A percentile compares a stretch with the other conserved stretches of the same genome.
phyloP scores from a whole-genome alignment of 208 protist species.

The Acanthamoeba culbertsoni region DNA sequence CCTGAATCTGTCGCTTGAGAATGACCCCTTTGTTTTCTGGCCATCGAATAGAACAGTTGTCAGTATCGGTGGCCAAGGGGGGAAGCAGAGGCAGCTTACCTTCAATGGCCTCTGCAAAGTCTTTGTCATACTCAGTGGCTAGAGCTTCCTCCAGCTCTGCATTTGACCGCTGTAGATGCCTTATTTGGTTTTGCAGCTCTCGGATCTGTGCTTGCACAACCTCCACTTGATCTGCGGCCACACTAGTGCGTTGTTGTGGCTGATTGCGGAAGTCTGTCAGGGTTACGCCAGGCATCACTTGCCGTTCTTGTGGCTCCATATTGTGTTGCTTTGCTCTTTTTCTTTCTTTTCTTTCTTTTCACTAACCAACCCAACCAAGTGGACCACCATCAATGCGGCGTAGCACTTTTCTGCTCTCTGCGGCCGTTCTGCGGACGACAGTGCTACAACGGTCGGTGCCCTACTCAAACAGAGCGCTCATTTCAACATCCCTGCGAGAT shows the following conservation, averaged over 20 bases:
- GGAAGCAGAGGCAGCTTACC: neutral
- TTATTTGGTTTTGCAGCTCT: constrained; percentile 11
- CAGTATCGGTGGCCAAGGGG: neutral
- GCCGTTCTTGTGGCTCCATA: neutral
- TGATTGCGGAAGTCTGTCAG: neutral
- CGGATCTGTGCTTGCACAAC: neutral
- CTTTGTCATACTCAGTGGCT: neutral
- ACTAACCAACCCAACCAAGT: too few relatives aligned
- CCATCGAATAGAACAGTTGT: neutral
- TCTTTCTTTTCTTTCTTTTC: neutral
- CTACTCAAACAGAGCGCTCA: neutral
- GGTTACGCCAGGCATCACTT: constrained; percentile 16
- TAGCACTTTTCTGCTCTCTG: too few relatives aligned
- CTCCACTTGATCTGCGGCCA: neutral
- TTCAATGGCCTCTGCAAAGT: constrained; percentile 28
- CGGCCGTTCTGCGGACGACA: too few relatives aligned
- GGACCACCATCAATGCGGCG: too few relatives aligned
- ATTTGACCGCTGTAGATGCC: neutral
- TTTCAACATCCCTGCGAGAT: neutral
- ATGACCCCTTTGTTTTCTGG: constrained; percentile 1
- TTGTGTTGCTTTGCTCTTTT: neutral
- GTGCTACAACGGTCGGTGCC: too few relatives aligned
- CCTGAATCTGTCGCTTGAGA: neutral
- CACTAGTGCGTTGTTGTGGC: neutral
- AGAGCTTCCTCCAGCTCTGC: neutral